A percentile compares a stretch with the other conserved stretches of the same genome.
Conservation (phyloP, 345 rosid species). For the Arabis hirsuta region DNA sequence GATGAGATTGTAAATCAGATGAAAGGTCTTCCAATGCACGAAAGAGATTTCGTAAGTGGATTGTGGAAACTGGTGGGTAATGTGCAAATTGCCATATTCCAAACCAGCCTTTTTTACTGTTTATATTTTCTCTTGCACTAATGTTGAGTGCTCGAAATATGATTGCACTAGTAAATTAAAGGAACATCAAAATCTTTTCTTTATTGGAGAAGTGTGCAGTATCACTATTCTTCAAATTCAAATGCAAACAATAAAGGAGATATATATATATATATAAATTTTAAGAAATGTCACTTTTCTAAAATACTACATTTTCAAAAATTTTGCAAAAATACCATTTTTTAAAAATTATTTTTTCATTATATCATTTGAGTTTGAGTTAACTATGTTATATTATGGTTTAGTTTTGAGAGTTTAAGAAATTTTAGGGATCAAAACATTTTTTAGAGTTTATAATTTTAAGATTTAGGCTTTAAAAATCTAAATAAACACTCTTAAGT, state of each 20-base stretch:
- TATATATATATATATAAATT: background rate
- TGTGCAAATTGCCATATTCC: slow-evolving; percentile 26
- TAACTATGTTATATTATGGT: too few species aligned
- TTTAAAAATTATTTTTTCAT: too few species aligned
- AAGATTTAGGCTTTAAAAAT: too few species aligned
- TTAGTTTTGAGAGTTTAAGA: too few species aligned
- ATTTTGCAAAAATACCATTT: too few species aligned
- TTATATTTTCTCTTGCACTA: slow-evolving; percentile 35
- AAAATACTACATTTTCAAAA: too few species aligned
- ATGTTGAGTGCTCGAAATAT: slow-evolving; percentile 38
- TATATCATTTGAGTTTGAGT: too few species aligned
- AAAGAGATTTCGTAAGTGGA: slow-evolving; percentile 36
- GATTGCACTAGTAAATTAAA: slow-evolving; percentile 25
- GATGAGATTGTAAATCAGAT: slow-evolving; percentile 26
- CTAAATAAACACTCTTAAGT: too few species aligned
- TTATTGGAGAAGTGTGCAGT: slow-evolving; percentile 18
- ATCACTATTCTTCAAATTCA: background rate
- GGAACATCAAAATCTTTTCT: background rate
- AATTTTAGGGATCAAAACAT: too few species aligned
- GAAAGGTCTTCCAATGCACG: slow-evolving; percentile 32
- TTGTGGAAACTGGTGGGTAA: slow-evolving; percentile 27
- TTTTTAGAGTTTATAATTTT: too few species aligned
- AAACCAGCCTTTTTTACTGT: slow-evolving; percentile 34
- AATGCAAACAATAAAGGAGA: slow-evolving; percentile 8
- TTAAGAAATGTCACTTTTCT: too few species aligned